phyloP scores from a whole-genome alignment of 352 stramenopile species.

The Phytophthora cajani region DNA sequence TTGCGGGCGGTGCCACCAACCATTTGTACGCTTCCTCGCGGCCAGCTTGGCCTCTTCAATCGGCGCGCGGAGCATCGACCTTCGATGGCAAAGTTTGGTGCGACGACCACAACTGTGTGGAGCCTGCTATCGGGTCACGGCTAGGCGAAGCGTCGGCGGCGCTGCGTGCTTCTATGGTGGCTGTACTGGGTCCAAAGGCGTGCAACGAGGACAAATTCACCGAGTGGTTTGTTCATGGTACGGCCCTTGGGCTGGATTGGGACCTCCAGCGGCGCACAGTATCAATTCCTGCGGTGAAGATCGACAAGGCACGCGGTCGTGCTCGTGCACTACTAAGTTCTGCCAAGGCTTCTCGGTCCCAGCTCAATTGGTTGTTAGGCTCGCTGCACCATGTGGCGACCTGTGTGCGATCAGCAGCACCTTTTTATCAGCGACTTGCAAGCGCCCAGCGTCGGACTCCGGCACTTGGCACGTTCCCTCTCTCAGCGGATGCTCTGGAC shows the following conservation, averaged over 20 bases:
- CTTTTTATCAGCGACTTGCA: too few species aligned
- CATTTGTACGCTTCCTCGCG: conserved; percentile 9
- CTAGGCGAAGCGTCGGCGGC: too few species aligned
- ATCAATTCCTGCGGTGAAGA: not conserved
- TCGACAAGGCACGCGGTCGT: not conserved
- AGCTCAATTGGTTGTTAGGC: not conserved
- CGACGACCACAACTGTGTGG: conserved; percentile 6
- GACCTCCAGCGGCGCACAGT: not conserved
- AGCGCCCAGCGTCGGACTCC: too few species aligned
- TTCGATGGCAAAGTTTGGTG: conserved; percentile 21
- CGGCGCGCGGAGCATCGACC: not conserved
- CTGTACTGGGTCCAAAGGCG: not conserved
- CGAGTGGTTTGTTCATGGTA: not conserved
- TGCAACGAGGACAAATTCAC: not conserved
- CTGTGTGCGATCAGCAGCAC: too few species aligned
- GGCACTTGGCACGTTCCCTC: too few species aligned
- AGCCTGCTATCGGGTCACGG: not conserved
- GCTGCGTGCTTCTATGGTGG: not conserved
- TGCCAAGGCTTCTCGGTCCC: not conserved
- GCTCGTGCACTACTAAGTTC: not conserved
- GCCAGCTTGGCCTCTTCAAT: conserved; percentile 1
- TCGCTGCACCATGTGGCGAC: too few species aligned
- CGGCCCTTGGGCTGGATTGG: not conserved
- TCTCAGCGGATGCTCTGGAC: too few species aligned
- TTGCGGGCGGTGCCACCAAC: conserved; percentile 6